These are phyloP conservation scores for Aegilops speltoides DNA, from an alignment of 176 grass and related monocot genomes.

Conservation along the genomic window DNA sequence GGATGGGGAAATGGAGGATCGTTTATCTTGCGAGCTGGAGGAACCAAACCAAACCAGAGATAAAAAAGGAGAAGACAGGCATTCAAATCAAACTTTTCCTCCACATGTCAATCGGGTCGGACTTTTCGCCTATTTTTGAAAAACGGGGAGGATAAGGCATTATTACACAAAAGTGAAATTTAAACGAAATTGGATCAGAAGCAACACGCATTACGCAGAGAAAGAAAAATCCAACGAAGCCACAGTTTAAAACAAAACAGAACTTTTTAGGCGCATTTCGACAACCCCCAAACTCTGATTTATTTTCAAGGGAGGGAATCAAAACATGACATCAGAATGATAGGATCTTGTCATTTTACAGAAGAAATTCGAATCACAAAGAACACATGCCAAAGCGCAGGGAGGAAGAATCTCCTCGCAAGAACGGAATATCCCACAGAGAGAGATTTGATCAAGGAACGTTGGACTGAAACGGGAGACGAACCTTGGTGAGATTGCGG, in stretches of 20 bases:
- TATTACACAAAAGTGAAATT: background rate
- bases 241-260: background rate
- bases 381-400: background rate
- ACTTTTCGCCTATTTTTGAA: background rate
- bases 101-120: background rate
- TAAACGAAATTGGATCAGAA: background rate
- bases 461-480: background rate
- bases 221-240: background rate
- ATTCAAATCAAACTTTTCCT: background rate
- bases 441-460: conserved; percentile 4
- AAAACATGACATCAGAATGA: background rate
- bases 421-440: background rate
- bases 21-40: background rate
- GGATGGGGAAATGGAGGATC: background rate
- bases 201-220: background rate
- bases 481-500: conserved; percentile 18
- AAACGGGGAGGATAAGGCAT: background rate
- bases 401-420: conserved; percentile 1
- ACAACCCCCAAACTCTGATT: background rate
- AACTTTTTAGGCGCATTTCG: background rate
- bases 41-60: conserved; percentile 7
- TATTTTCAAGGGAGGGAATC: background rate
- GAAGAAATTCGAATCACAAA: background rate
- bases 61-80: background rate
- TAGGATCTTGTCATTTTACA: background rate